Base-by-base conservation (phyloP, 129 eudicot species). In the Sambucus nigra region DNA sequence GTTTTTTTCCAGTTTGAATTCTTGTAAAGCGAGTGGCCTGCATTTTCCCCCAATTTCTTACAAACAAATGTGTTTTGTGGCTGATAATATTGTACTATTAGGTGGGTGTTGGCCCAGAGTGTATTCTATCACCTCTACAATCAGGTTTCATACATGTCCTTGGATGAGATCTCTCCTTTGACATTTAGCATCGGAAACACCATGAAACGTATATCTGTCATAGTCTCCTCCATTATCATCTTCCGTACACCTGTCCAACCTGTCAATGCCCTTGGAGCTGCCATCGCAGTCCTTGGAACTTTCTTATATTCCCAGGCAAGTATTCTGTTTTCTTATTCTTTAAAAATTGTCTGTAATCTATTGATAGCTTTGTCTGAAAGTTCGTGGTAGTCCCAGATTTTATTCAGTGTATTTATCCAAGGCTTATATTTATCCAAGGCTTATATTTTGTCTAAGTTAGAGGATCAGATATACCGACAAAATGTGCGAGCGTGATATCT, bases 51-150 rank as follows among this genome's bases (percentile, higher is more conserved):
- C n/a, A n/a, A n/a, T 40, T 2, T 40, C 46, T 40, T 40, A 40
- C 10, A 12, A 40, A 40, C 10, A 45, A 45, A 5, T 64, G n/a
- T 41, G 28, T 51, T 59, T 24, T 59, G 45, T 58, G 65, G 44
- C 39, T 70, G 52, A 5, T 33, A 21, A 29, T 29, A 29, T 51
- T 24, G 23, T 67, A 31, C 13, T 10, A 2, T 28, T 52, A 77
- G 80, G 84, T 77, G 84, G 84, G 59, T 77, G 75, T 76, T 65
- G 28, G 79, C 79, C 26, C 84, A 77, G 51, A 77, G 84, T 69
- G 64, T 77, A 49, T 77, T 77, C 41, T 77, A 77, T 63, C 84
- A 77, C 56, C 76, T 77, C 33, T 78, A 78, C 47, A 78, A 78
- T 64, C 85, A 78, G 54, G 85, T 78, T 9, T 78, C 85, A 19